Conservation (phyloP, 208 protist genomes). For the Leishmania guyanensis region DNA sequence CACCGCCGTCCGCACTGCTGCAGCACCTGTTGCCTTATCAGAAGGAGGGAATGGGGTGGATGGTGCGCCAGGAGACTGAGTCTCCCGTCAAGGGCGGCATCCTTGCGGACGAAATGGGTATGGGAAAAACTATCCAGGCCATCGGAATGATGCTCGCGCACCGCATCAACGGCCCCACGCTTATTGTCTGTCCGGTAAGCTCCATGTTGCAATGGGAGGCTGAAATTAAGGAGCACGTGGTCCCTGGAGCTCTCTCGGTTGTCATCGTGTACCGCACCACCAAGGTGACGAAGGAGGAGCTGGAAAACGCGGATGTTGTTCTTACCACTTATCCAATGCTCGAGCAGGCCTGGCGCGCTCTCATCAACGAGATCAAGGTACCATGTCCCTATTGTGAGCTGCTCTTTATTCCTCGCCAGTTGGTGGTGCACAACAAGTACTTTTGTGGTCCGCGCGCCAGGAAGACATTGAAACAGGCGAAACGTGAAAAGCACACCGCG, state of each 20-base stretch:
- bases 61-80: slow-evolving; percentile 73
- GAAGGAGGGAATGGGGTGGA: slow-evolving; percentile 87
- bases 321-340: slow-evolving; percentile 95
- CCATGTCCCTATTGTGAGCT: slow-evolving; percentile 88
- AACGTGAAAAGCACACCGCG: slow-evolving; percentile 76
- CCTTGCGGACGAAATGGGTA: slow-evolving; percentile 98
- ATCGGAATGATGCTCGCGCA: slow-evolving; percentile 90
- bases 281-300: slow-evolving; percentile 52
- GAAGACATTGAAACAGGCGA: slow-evolving; percentile 82
- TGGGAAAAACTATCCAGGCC: slow-evolving; percentile 97
- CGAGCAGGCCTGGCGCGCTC: slow-evolving; percentile 85
- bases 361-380: slow-evolving; percentile 87
- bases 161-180: slow-evolving; percentile 72
- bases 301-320: slow-evolving; percentile 92
- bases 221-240: slow-evolving; percentile 86
- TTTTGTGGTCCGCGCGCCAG: slow-evolving; percentile 92
- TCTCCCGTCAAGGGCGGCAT: slow-evolving; percentile 89
- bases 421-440: slow-evolving; percentile 93
- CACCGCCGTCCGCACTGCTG: slow-evolving; percentile 54
- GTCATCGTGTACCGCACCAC: slow-evolving; percentile 75
- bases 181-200: slow-evolving; percentile 91
- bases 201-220: slow-evolving; percentile 93
- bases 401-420: slow-evolving; percentile 87
- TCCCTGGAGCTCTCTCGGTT: slow-evolving; percentile 66
- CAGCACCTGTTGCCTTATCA: slow-evolving; percentile 84